phyloP scores from a whole-genome alignment of 768 basidiomycete species.

The Gloeophyllum trabeum region DNA sequence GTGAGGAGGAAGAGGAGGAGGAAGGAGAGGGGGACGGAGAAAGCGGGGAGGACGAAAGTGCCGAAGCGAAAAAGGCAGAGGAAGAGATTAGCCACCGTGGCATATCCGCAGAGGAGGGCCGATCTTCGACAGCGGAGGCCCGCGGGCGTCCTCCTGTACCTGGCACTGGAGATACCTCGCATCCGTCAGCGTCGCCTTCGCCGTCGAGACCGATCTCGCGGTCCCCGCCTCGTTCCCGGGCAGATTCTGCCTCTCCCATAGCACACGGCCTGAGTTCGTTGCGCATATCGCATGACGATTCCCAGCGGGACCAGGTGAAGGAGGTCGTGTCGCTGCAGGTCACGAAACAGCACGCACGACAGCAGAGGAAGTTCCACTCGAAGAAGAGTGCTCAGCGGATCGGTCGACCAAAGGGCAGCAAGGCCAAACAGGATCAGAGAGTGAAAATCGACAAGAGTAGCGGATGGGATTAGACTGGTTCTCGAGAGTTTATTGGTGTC shows the following conservation, averaged over 20 bases:
- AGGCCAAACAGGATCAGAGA: conserved; percentile 68
- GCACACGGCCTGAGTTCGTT: neutral
- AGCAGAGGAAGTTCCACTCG: conserved; percentile 71
- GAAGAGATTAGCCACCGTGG: conserved; percentile 10
- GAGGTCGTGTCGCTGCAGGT: conserved; percentile 54
- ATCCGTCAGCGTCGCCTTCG: conserved; percentile 6
- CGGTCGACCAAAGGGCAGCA: conserved; percentile 70
- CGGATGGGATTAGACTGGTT: conserved; percentile 4
- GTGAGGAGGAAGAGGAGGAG: conserved; percentile 19
- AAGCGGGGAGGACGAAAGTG: conserved; percentile 21
- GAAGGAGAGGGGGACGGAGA: conserved; percentile 12
- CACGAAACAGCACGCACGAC: conserved; percentile 41
- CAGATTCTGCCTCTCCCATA: conserved; percentile 23
- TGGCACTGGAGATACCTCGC: neutral
- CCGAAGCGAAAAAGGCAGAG: conserved; percentile 13
- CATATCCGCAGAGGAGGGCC: conserved; percentile 8
- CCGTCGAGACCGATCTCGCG: conserved; percentile 26
- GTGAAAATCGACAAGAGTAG: conserved; percentile 50
- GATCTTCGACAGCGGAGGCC: conserved; percentile 8
- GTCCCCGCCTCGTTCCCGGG: conserved; percentile 40
- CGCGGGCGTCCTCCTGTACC: too few relatives aligned
- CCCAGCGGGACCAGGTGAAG: conserved; percentile 21
- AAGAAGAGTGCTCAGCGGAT: conserved; percentile 52
- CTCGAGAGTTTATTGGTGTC: neutral
- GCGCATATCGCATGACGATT: neutral